Base-by-base conservation (phyloP, 1,284 basidiomycete genomes). In the Cutaneotrichosporon sp. region DNA sequence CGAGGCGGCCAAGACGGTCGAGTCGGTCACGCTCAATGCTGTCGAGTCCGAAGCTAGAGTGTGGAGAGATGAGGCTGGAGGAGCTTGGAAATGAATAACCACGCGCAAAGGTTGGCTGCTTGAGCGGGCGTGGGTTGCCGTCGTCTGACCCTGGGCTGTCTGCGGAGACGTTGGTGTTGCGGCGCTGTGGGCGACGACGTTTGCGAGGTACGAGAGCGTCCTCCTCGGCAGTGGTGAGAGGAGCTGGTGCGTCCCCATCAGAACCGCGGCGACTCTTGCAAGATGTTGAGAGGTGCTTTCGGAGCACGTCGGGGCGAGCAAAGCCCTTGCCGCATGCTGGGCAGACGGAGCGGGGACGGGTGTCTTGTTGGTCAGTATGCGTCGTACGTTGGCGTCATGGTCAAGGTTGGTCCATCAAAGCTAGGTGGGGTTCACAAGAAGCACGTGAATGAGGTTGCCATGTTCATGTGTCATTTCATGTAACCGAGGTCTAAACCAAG, bases 301-400 rank as follows among this genome's bases (percentile, higher is more conserved):
- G 68, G 16, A 69, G 65, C 1, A 69, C 68, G 40, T 69, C 68
- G 10, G 68, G 65, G 11, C 68, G 68, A 2, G 68, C 68, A 53
- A 69, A 69, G 18, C 65, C 63, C 49, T 69, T 69, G 14, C 68
- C 68, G 56, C 68, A 69, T 13, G 68, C 68, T 5, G 68, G 68
- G 58, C 68, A 69, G 30, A 66, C 63, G 36, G 59, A 65, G 1
- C 51, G 55, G 0, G 68, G 68, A 10, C 65, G 63, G 14, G 63
- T 66, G 63, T 69, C 68, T 69, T 58, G 32, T 26, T 21, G 10
- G 52, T 42, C 5, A 7, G 21, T 6, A 14, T 31, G 9, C 47
- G 8, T 36, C 18, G 16, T 26, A n/a, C 7, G 32, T n/a, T 7
- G 18, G 18, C 42, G 18, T 40, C 42, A 16, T 46, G 42, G 42